A percentile compares a stretch with the other conserved stretches of the same genome.
phyloP scores from a whole-genome alignment of 1,139 yeast genomes.

The Kurtzmaniella quercitrusa region DNA sequence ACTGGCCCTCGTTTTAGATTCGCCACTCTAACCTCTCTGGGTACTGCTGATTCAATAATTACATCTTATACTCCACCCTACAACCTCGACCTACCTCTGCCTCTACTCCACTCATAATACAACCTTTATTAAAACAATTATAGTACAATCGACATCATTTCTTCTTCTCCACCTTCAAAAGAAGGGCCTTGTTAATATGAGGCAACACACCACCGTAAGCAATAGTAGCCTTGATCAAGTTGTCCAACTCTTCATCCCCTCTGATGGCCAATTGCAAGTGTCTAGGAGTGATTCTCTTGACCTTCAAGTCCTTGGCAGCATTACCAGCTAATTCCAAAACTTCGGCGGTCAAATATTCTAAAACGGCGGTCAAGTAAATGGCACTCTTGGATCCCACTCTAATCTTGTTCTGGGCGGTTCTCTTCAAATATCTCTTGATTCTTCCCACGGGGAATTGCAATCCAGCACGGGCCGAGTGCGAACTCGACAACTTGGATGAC shows the following conservation, averaged over 20 bases:
- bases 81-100: neutral
- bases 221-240: constrained; percentile 92
- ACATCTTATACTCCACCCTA: neutral
- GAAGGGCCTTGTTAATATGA: constrained; percentile 88
- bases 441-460: constrained; percentile 98
- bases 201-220: constrained; percentile 99
- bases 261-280: constrained; percentile 97
- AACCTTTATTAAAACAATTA: constrained; percentile 4
- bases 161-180: constrained; percentile 89
- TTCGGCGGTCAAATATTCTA: constrained; percentile 97
- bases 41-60: no score
- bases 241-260: constrained; percentile 98
- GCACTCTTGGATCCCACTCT: constrained; percentile 98
- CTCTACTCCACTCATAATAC: neutral
- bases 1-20: no score
- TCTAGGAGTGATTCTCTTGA: constrained; percentile 98
- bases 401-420: constrained; percentile 85
- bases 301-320: constrained; percentile 97
- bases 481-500: constrained; percentile 61
- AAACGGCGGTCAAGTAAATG: constrained; percentile 91
- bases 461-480: constrained; percentile 97
- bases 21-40: no score
- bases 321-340: constrained; percentile 98
- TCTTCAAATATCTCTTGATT: constrained; percentile 91
- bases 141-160: constrained; percentile 33